phyloP scores from a whole-genome alignment of 192 early-diverging fungal genomes.

The Podila epigama region DNA sequence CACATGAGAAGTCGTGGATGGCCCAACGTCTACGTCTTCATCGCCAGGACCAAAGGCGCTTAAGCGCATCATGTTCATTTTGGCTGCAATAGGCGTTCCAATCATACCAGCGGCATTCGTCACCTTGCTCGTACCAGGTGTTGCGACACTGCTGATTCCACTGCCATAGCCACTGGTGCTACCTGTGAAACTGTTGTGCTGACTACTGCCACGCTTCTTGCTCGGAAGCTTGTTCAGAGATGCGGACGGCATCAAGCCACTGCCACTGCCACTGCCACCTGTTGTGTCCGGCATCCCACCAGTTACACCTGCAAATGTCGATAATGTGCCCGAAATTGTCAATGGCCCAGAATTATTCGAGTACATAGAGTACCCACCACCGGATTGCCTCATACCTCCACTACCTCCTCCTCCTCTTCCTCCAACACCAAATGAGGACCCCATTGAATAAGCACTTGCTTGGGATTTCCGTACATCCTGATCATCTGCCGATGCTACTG shows the following conservation, averaged over 20 bases:
- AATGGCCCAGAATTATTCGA: slow-evolving; percentile 27
- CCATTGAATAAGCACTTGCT: slow-evolving; percentile 33
- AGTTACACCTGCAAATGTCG: slow-evolving; percentile 1
- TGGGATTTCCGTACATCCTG: slow-evolving; percentile 34
- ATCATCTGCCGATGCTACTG: no score
- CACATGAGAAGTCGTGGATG: background rate
- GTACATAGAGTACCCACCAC: slow-evolving; percentile 35
- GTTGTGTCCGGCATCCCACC: no score
- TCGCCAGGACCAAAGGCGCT: slow-evolving; percentile 30
- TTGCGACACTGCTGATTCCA: background rate
- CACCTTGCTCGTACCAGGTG: background rate
- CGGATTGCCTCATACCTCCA: slow-evolving; percentile 12
- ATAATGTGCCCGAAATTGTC: slow-evolving; percentile 8
- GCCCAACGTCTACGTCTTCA: slow-evolving; percentile 1
- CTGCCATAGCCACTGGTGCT: background rate
- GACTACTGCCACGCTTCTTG: slow-evolving; percentile 6
- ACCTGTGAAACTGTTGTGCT: background rate
- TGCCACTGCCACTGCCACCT: slow-evolving; percentile 4
- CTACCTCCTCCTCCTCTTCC: background rate
- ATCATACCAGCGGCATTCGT: background rate
- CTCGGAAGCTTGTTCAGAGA: slow-evolving; percentile 2
- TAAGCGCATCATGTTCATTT: slow-evolving; percentile 20
- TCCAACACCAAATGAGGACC: slow-evolving; percentile 25
- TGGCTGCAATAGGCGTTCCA: background rate
- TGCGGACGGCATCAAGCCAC: background rate